Evolutionary conservation across 805 yeast genomes (phyloP).

Genomic region (Kazachstania kunashirensis): DNA sequence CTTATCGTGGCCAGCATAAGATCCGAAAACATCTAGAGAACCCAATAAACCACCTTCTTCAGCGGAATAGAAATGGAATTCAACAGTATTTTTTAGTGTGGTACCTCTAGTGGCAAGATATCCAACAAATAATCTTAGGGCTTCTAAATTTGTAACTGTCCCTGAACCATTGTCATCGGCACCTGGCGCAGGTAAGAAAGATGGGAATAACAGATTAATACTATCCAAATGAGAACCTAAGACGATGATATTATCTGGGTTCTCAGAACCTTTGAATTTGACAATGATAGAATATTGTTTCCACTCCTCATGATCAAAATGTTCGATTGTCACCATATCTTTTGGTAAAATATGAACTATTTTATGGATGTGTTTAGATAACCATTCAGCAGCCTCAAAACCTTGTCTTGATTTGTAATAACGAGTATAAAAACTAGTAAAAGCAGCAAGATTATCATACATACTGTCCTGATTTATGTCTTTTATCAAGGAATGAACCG

Average conservation of each 20-base stretch:
- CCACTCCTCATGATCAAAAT: constrained; percentile 61
- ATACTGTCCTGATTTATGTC: constrained; percentile 40
- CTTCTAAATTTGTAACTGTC: constrained; percentile 66
- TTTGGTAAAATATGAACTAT: constrained; percentile 21
- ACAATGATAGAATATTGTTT: constrained; percentile 69
- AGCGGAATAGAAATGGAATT: constrained; percentile 91
- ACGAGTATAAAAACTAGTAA: constrained; percentile 65
- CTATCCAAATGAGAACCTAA: constrained; percentile 91
- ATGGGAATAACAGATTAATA: constrained; percentile 62
- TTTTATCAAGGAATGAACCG: constrained; percentile 34
- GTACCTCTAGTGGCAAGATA: constrained; percentile 24
- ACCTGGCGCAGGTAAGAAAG: constrained; percentile 69
- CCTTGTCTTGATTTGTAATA: constrained; percentile 72
- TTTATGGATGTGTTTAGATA: constrained; percentile 38
- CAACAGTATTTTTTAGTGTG: constrained; percentile 61
- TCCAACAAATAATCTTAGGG: constrained; percentile 51
- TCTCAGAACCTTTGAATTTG: constrained; percentile 41
- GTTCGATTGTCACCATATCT: constrained; percentile 35
- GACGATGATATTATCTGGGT: constrained; percentile 43
- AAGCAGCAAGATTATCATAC: constrained; percentile 45
- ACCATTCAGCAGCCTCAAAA: constrained; percentile 60
- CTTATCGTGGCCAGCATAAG: constrained; percentile 35
- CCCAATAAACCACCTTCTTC: constrained; percentile 92
- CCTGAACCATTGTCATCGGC: constrained; percentile 96
- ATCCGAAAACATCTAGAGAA: constrained; percentile 62